A percentile compares a stretch with the other conserved stretches of the same genome.
Conservation (phyloP, 2,329 filamentous ascomycete genomes). For the Endoconidiophora polonica region DNA sequence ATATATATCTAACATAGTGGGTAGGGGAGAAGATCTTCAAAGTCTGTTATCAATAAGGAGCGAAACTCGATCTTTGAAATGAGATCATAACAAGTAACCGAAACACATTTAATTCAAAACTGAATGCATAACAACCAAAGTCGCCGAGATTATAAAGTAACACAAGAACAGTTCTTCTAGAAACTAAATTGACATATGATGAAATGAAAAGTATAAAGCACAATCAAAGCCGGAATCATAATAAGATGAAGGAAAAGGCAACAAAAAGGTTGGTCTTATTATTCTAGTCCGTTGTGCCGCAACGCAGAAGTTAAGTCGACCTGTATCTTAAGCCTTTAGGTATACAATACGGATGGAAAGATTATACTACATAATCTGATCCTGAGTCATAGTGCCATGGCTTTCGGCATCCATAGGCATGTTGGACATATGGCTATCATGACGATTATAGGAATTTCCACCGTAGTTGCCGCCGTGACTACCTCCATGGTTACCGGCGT, state of each 20-base stretch:
- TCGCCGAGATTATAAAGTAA: neutral
- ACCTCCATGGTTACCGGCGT: neutral
- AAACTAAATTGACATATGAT: neutral
- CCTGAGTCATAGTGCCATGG: slow-evolving; percentile 67
- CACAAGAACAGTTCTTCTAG: neutral
- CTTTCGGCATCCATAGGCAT: slow-evolving; percentile 64
- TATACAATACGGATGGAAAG: neutral
- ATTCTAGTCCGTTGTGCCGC: neutral
- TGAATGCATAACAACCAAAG: neutral
- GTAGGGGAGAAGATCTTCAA: neutral
- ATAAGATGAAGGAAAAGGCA: slow-evolving; percentile 1
- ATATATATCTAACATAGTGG: no score
- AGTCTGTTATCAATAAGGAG: neutral
- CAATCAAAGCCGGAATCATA: neutral
- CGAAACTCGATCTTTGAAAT: no score
- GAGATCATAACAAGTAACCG: neutral
- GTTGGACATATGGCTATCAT: no score
- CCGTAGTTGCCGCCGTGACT: neutral
- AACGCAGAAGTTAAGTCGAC: neutral
- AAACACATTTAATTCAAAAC: neutral
- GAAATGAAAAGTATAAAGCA: slow-evolving; percentile 1
- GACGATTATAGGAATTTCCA: no score
- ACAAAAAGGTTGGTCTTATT: neutral
- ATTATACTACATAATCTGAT: slow-evolving; percentile 81
- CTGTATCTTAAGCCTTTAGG: neutral